Conservation (phyloP, 805 yeast species). For the Nakazawaea peltata region DNA sequence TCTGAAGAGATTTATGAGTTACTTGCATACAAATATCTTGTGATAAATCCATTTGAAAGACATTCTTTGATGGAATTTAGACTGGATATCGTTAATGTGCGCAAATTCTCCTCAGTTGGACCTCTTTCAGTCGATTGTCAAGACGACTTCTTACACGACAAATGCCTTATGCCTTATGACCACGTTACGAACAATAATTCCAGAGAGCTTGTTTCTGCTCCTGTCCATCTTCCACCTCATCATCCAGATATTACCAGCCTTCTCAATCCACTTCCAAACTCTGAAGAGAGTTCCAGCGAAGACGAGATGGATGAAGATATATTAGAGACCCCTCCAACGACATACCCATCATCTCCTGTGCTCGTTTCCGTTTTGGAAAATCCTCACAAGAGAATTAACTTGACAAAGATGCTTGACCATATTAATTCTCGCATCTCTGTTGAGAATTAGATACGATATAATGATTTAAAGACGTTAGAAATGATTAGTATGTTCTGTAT, state of each 20-base stretch:
- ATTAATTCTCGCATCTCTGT: neutral
- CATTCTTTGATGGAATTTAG: slow-evolving; percentile 31
- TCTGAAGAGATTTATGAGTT: slow-evolving; percentile 52
- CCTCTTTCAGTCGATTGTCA: slow-evolving; percentile 17
- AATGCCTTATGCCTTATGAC: slow-evolving; percentile 5
- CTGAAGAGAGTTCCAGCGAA: neutral
- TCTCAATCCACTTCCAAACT: neutral
- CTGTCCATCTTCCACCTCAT: neutral
- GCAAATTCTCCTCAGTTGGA: slow-evolving; percentile 22
- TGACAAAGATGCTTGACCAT: slow-evolving; percentile 3
- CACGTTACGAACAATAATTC: slow-evolving; percentile 5
- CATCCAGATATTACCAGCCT: slow-evolving; percentile 2
- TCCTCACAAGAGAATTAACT: neutral
- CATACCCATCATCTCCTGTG: slow-evolving; percentile 9
- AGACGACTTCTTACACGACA: neutral
- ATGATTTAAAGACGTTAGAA: no score
- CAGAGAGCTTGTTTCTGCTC: neutral
- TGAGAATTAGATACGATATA: no score
- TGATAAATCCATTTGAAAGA: slow-evolving; percentile 41
- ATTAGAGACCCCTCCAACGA: slow-evolving; percentile 7
- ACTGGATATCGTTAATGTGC: slow-evolving; percentile 25
- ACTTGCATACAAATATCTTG: slow-evolving; percentile 33
- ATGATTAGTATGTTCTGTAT: no score
- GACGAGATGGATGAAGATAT: neutral
- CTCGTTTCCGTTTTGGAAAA: neutral